These are phyloP conservation scores for Colletotrichum lentis DNA, from an alignment of 2,329 filamentous ascomycete genomes.

Conservation along the genomic window DNA sequence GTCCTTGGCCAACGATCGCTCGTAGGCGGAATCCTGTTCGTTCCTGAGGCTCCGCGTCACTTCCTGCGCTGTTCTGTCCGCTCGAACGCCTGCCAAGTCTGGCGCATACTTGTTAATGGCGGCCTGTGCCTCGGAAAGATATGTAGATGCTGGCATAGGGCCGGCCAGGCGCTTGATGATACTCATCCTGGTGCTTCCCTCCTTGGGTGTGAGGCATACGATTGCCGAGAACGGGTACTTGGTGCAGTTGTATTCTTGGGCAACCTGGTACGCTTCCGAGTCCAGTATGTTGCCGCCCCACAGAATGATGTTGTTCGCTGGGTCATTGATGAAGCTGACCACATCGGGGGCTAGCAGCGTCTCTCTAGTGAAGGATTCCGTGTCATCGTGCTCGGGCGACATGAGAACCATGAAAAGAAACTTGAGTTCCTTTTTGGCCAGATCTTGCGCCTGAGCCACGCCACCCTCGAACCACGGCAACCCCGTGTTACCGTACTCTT, in stretches of 20 bases:
- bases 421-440: conserved; percentile 89
- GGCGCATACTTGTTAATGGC: conserved; percentile 80
- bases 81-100: conserved; percentile 77
- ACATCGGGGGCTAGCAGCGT: conserved; percentile 82
- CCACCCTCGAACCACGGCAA: conserved; percentile 87
- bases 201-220: conserved; percentile 85
- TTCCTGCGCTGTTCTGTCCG: conserved; percentile 80
- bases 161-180: conserved; percentile 83
- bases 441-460: conserved; percentile 89
- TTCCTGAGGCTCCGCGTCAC: conserved; percentile 81
- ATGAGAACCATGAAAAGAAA: conserved; percentile 89
- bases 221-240: conserved; percentile 92
- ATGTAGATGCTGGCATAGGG: conserved; percentile 72
- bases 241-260: conserved; percentile 84
- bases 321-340: conserved; percentile 75
- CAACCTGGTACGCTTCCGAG: conserved; percentile 92
- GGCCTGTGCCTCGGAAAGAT: conserved; percentile 76
- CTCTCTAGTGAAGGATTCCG: conserved; percentile 78
- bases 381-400: conserved; percentile 95
- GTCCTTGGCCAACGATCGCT: conserved; percentile 87
- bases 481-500: conserved; percentile 80
- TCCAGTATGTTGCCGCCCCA: conserved; percentile 96
- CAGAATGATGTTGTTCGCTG: conserved; percentile 80
- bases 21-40: conserved; percentile 92
- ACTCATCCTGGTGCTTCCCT: conserved; percentile 88